A percentile compares a stretch with the other conserved stretches of the same genome.
These are phyloP conservation scores for Tricholoma flavovirens DNA, from an alignment of 768 basidiomycete species.

Conservation along the genomic window DNA sequence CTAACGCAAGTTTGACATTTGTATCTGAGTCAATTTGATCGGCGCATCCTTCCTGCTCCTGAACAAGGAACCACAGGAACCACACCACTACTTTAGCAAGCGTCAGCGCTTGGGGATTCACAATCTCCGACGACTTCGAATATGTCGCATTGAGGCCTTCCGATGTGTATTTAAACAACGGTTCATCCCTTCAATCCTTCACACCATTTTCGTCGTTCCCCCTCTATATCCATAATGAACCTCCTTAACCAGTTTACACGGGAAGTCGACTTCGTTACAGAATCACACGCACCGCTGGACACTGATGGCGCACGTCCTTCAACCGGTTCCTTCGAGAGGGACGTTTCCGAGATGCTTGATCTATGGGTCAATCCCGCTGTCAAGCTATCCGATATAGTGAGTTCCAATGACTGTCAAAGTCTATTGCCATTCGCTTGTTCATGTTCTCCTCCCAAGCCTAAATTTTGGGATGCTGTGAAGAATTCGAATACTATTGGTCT, in stretches of 20 bases:
- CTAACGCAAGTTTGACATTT: not conserved
- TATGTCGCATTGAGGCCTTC: not conserved
- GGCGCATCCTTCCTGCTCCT: not conserved
- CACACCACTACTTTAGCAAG: not conserved
- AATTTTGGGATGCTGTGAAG: conserved; percentile 41
- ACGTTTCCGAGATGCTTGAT: conserved; percentile 23
- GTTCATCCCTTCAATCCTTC: conserved; percentile 1
- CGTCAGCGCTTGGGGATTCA: conserved; percentile 2
- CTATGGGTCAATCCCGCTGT: conserved; percentile 25
- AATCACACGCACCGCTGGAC: conserved; percentile 25
- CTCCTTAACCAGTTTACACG: conserved; percentile 19
- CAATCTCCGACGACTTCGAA: conserved; percentile 7
- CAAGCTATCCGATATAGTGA: conserved; percentile 25
- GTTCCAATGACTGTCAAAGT: not conserved
- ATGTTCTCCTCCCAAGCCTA: conserved; percentile 29
- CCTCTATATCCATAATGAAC: conserved; percentile 2
- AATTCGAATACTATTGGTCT: conserved; percentile 35
- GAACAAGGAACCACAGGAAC: not conserved
- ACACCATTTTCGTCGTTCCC: conserved; percentile 7
- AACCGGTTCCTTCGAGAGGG: conserved; percentile 18
- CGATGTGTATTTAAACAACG: conserved; percentile 5
- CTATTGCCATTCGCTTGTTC: not conserved
- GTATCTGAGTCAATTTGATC: not conserved
- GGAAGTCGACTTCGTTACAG: conserved; percentile 18
- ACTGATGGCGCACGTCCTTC: conserved; percentile 28